Evolutionary conservation across 345 rosid genomes (phyloP).

Genomic region (Kernera saxatilis): DNA sequence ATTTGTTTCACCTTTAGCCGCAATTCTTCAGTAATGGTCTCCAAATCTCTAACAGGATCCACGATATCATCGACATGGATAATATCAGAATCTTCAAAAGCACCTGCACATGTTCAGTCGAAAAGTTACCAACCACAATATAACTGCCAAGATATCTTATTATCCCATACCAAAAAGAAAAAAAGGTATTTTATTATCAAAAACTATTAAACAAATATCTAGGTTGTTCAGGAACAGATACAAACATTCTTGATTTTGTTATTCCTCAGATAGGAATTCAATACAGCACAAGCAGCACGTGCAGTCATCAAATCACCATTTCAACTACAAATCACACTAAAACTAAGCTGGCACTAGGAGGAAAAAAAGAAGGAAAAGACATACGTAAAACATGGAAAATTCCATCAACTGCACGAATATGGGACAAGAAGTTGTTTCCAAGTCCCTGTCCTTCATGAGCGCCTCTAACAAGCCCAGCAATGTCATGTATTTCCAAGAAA

Average conservation of each 20-base stretch:
- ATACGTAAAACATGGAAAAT: conserved; percentile 95
- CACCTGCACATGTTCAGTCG: conserved; percentile 43
- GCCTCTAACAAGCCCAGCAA: conserved; percentile 94
- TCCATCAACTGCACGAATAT: conserved; percentile 98
- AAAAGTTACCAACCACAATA: conserved; percentile 3
- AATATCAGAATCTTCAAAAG: conserved; percentile 94
- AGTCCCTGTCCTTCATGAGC: conserved; percentile 97
- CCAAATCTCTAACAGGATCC: conserved; percentile 95
- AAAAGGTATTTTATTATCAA: background rate
- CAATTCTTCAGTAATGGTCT: conserved; percentile 70
- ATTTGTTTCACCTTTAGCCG: conserved; percentile 62
- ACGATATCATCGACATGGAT: conserved; percentile 91
- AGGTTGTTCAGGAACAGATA: background rate
- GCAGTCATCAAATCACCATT: background rate
- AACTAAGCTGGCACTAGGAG: background rate
- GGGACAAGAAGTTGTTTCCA: conserved; percentile 95
- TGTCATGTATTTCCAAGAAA: conserved; percentile 93
- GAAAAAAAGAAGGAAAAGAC: background rate
- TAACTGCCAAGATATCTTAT: background rate
- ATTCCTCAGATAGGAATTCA: background rate
- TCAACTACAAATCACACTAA: background rate
- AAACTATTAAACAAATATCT: background rate
- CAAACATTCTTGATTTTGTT: too few species aligned
- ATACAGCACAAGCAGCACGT: background rate
- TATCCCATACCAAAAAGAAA: too few species aligned